Percentiles rank a stretch among this genome's conserved stretches.
Evolutionary conservation across 176 grass and related monocot genomes (phyloP).

Genomic region (Zoysia pacifica): DNA sequence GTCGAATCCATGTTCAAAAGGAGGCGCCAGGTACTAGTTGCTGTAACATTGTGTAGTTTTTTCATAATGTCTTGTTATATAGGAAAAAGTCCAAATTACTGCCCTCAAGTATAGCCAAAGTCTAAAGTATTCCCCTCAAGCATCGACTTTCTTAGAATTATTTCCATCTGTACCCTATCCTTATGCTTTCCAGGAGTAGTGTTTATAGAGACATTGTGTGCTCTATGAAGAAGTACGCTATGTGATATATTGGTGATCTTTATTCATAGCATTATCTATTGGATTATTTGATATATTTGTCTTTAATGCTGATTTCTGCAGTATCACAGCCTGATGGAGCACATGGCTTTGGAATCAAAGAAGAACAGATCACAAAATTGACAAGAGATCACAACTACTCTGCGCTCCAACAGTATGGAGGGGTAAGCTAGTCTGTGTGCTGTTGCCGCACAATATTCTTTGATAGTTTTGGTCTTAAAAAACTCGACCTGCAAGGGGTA

Average conservation of each 20-base stretch:
- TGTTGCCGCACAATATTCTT: background rate
- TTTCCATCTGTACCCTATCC: conserved; percentile 1
- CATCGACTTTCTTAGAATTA: background rate
- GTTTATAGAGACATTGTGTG: background rate
- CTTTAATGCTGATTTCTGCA: conserved; percentile 35
- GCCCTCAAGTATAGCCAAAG: too few relatives aligned
- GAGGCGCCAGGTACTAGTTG: conserved; percentile 42
- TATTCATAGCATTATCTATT: background rate
- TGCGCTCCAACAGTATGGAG: conserved; percentile 70
- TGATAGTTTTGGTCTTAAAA: background rate
- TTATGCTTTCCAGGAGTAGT: background rate
- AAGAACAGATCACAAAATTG: conserved; percentile 72
- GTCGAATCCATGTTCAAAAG: conserved; percentile 28
- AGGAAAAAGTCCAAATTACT: too few relatives aligned
- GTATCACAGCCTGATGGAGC: conserved; percentile 19
- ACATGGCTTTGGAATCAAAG: conserved; percentile 72
- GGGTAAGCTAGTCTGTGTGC: conserved; percentile 46
- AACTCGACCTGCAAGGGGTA: too few relatives aligned
- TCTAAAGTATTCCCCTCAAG: too few relatives aligned
- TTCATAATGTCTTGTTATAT: background rate
- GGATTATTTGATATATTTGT: conserved; percentile 3
- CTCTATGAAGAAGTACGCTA: background rate
- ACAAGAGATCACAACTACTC: conserved; percentile 85
- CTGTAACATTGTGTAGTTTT: conserved; percentile 4
- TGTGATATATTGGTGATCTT: background rate